A percentile compares a stretch with the other conserved stretches of the same genome.
phyloP scores from a whole-genome alignment of 2,329 filamentous ascomycete species.

The Beauveria sp. region DNA sequence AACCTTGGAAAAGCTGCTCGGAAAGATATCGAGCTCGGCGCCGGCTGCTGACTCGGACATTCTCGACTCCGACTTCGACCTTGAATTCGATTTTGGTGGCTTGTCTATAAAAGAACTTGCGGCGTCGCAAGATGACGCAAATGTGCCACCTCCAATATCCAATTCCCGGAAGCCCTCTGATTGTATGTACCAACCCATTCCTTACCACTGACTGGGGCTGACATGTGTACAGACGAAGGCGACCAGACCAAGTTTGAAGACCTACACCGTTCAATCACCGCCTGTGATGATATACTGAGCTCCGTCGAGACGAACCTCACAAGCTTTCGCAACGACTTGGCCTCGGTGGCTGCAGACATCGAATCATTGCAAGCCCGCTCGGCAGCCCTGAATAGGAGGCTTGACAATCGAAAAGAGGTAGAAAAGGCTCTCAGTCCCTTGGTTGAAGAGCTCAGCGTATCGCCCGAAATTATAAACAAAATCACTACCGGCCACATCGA shows the following conservation, averaged over 20 bases:
- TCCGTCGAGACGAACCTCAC: conserved; percentile 90
- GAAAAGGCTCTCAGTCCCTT: conserved; percentile 82
- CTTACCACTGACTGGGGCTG: background rate
- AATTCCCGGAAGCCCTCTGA: conserved; percentile 56
- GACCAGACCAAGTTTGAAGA: conserved; percentile 84
- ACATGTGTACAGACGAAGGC: conserved; percentile 54
- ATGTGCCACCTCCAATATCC: conserved; percentile 16
- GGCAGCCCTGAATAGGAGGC: conserved; percentile 68
- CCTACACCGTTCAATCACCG: conserved; percentile 77
- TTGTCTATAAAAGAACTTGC: conserved; percentile 69
- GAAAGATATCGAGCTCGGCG: conserved; percentile 17
- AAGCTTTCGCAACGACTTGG: conserved; percentile 88
- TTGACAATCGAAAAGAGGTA: conserved; percentile 83
- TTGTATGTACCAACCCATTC: conserved; percentile 43
- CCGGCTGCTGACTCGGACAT: conserved; percentile 12
- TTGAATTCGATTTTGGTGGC: conserved; percentile 70
- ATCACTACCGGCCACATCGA: conserved; percentile 87
- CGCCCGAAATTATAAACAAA: conserved; percentile 73
- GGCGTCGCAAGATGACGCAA: conserved; percentile 21
- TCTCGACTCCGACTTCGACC: conserved; percentile 47
- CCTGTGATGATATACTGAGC: conserved; percentile 86
- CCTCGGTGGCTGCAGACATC: conserved; percentile 87
- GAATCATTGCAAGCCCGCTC: conserved; percentile 87
- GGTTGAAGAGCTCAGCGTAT: conserved; percentile 85
- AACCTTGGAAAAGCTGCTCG: conserved; percentile 49